Evolutionary conservation across 208 protist species (phyloP).

Genomic region (Angomonas deanei): DNA sequence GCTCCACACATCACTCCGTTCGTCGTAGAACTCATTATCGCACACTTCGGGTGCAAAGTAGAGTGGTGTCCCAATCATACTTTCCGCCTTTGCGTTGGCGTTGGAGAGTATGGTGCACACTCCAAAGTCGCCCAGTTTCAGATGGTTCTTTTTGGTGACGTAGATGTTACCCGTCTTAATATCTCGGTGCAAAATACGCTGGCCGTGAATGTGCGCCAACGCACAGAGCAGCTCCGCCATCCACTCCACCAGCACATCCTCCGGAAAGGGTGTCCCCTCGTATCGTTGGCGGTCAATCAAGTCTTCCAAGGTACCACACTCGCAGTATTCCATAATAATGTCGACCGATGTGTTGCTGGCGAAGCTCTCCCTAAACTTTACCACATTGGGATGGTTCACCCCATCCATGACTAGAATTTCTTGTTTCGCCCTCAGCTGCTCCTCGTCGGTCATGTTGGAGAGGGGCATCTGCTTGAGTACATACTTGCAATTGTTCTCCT

Average conservation of each 20-base stretch:
- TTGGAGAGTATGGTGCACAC: conserved; percentile 76
- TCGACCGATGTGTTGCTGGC: conserved; percentile 54
- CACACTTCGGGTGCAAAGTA: conserved; percentile 93
- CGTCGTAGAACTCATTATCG: conserved; percentile 81
- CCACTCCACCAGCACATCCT: conserved; percentile 78
- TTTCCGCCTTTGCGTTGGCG: conserved; percentile 51
- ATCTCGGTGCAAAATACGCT: conserved; percentile 87
- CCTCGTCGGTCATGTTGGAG: conserved; percentile 61
- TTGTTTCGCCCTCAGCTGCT: conserved; percentile 56
- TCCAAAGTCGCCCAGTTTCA: conserved; percentile 91
- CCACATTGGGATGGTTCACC: conserved; percentile 87
- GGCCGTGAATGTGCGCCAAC: conserved; percentile 83
- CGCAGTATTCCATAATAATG: conserved; percentile 91
- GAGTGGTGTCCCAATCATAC: conserved; percentile 84
- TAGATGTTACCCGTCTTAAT: conserved; percentile 93
- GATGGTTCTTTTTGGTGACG: conserved; percentile 82
- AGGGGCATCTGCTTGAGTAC: conserved; percentile 85
- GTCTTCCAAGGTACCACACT: conserved; percentile 70
- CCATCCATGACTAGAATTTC: conserved; percentile 89
- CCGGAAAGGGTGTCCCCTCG: conserved; percentile 56
- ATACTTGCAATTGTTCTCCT: conserved; percentile 43
- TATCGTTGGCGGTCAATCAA: conserved; percentile 79
- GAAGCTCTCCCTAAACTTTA: conserved; percentile 87
- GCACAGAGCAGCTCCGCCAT: conserved; percentile 85
- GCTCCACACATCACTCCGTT: conserved; percentile 93